Evolutionary conservation across 2,329 filamentous ascomycete species (phyloP).

Genomic region (Sodiomyces alkalinus): DNA sequence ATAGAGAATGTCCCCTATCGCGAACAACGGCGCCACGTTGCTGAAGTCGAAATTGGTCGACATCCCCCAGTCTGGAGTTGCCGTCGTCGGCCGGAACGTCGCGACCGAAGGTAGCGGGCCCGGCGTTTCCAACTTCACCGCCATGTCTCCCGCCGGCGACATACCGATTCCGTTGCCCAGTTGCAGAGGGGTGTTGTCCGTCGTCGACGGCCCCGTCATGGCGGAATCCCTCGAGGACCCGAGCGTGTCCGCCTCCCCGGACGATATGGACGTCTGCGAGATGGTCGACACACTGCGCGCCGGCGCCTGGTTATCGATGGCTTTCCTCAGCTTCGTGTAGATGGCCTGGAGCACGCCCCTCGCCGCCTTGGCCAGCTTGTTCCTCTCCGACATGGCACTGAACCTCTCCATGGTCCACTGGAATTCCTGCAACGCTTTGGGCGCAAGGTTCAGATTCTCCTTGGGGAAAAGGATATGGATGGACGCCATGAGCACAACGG

Average conservation of each 20-base stretch:
- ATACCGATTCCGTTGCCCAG: background rate
- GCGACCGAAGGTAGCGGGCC: too few relatives aligned
- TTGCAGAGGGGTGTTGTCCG: background rate
- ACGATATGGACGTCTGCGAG: conserved; percentile 7
- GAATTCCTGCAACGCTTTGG: conserved; percentile 37
- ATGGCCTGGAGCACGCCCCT: conserved; percentile 40
- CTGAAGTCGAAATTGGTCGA: conserved; percentile 33
- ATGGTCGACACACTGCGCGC: conserved; percentile 6
- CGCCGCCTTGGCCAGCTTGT: conserved; percentile 36
- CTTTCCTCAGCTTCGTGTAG: conserved; percentile 34
- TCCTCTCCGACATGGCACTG: conserved; percentile 33
- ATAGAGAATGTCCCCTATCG: conserved; percentile 40
- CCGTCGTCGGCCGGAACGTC: conserved; percentile 6
- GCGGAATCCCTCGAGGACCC: conserved; percentile 6
- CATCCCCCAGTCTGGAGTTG: conserved; percentile 21
- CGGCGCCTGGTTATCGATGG: conserved; percentile 19
- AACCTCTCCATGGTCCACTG: conserved; percentile 45
- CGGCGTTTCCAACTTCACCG: background rate
- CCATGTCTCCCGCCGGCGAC: background rate
- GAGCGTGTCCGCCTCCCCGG: conserved; percentile 7
- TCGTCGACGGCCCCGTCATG: conserved; percentile 5
- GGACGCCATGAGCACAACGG: conserved; percentile 43
- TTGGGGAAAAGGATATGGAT: conserved; percentile 46
- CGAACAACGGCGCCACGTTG: conserved; percentile 37
- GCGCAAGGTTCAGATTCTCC: conserved; percentile 33